These are phyloP conservation scores for Lipomyces chichibuensis DNA, from an alignment of 805 yeast genomes.

Conservation along the genomic window DNA sequence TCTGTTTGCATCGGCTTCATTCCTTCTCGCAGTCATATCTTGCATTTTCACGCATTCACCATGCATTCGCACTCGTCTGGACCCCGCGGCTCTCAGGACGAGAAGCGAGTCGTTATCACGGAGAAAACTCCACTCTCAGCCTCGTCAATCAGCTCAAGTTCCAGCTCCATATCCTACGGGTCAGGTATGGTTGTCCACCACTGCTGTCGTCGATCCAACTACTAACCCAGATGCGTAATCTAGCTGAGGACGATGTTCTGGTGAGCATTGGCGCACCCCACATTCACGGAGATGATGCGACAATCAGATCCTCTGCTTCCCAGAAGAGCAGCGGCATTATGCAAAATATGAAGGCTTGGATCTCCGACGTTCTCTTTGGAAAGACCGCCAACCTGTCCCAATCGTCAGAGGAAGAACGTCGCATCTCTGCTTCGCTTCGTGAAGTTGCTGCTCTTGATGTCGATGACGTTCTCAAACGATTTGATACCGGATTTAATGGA, in stretches of 20 bases:
- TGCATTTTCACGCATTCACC: not conserved
- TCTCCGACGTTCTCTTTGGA: conserved; percentile 28
- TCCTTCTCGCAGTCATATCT: not conserved
- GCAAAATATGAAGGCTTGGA: conserved; percentile 26
- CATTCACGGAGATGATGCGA: conserved; percentile 17
- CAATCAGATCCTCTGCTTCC: conserved; percentile 21
- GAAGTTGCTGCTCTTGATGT: conserved; percentile 25
- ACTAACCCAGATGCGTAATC: not conserved
- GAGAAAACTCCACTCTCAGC: conserved; percentile 23
- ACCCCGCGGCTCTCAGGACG: conserved; percentile 26
- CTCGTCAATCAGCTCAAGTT: conserved; percentile 7
- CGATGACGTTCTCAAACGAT: conserved; percentile 26
- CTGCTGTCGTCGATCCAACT: not conserved
- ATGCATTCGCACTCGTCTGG: not conserved
- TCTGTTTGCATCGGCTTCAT: not conserved
- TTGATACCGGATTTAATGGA: conserved; percentile 28
- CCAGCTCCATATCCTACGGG: conserved; percentile 14
- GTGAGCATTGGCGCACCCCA: conserved; percentile 27
- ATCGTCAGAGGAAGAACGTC: conserved; percentile 33
- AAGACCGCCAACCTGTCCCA: conserved; percentile 33
- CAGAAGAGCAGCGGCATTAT: conserved; percentile 3
- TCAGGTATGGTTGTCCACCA: conserved; percentile 13
- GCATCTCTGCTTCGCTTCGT: conserved; percentile 26
- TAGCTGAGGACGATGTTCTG: conserved; percentile 21
- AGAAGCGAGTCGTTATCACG: conserved; percentile 23